phyloP scores from a whole-genome alignment of 345 rosid genomes.

The Brassica incana region DNA sequence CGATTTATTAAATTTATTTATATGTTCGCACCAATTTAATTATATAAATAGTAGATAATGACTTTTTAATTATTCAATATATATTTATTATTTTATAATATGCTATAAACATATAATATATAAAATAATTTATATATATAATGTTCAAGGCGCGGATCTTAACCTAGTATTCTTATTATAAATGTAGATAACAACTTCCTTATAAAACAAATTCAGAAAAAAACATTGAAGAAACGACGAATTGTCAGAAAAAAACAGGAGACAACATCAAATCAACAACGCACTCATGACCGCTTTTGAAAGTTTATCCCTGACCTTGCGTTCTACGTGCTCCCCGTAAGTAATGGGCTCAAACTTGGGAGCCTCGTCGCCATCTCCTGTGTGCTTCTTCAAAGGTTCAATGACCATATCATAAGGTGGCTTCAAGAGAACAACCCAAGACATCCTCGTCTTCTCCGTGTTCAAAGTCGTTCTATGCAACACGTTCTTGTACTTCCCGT shows the following conservation, averaged over 20 bases:
- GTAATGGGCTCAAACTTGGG: not conserved
- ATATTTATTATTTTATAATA: too few relatives aligned
- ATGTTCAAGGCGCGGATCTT: too few relatives aligned
- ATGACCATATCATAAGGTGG: not conserved
- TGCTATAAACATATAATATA: too few relatives aligned
- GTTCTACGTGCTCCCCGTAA: not conserved
- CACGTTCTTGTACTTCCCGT: slow-evolving; percentile 1
- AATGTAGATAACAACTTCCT: too few relatives aligned
- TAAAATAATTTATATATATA: too few relatives aligned
- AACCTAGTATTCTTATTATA: too few relatives aligned
- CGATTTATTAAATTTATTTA: too few relatives aligned
- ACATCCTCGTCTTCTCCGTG: not conserved
- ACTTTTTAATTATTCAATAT: too few relatives aligned
- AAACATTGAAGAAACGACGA: not conserved
- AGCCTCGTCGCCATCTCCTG: not conserved
- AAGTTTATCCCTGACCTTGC: not conserved
- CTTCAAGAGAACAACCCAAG: not conserved
- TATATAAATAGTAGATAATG: too few relatives aligned
- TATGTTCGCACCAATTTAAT: too few relatives aligned
- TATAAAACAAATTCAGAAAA: not conserved
- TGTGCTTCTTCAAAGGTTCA: not conserved
- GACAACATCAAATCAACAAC: not conserved
- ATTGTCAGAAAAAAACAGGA: not conserved
- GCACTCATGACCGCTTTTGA: not conserved
- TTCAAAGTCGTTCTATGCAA: not conserved